Evolutionary conservation across 139 green algal genomes (phyloP).

Genomic region (Monoraphidium neglectum): DNA sequence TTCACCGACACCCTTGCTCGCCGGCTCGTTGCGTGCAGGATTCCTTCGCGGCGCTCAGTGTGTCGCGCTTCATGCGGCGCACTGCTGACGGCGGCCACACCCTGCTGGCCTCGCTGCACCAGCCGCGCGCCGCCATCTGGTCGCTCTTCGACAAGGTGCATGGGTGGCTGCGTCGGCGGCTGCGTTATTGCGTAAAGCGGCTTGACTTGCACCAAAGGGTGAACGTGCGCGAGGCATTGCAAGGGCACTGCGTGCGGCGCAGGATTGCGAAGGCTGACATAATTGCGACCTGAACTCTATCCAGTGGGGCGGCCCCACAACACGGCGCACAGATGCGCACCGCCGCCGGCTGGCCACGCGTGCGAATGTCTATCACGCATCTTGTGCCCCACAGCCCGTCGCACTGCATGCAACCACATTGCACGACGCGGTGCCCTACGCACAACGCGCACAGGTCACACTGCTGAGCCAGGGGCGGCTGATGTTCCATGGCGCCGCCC

Average conservation of each 20-base stretch:
- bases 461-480: constrained; percentile 63
- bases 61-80: constrained; percentile 34
- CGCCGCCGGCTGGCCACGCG: too few relatives aligned
- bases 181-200: background rate
- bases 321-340: too few relatives aligned
- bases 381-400: too few relatives aligned
- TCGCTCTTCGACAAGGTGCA: constrained; percentile 70
- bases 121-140: constrained; percentile 81
- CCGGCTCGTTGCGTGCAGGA: constrained; percentile 37
- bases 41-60: constrained; percentile 66
- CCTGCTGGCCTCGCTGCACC: constrained; percentile 75
- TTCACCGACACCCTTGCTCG: too few relatives aligned
- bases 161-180: background rate
- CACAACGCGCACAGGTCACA: constrained; percentile 44
- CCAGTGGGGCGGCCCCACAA: too few relatives aligned
- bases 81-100: constrained; percentile 67
- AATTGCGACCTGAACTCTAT: too few relatives aligned
- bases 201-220: too few relatives aligned
- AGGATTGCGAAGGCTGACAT: too few relatives aligned
- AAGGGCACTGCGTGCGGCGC: too few relatives aligned
- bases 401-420: background rate
- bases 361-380: too few relatives aligned
- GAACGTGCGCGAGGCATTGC: too few relatives aligned
- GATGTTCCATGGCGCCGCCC: constrained; percentile 39
- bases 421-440: too few relatives aligned